Conservation (phyloP, 2,329 filamentous ascomycete species). For the Aspergillus aculeatinus region DNA sequence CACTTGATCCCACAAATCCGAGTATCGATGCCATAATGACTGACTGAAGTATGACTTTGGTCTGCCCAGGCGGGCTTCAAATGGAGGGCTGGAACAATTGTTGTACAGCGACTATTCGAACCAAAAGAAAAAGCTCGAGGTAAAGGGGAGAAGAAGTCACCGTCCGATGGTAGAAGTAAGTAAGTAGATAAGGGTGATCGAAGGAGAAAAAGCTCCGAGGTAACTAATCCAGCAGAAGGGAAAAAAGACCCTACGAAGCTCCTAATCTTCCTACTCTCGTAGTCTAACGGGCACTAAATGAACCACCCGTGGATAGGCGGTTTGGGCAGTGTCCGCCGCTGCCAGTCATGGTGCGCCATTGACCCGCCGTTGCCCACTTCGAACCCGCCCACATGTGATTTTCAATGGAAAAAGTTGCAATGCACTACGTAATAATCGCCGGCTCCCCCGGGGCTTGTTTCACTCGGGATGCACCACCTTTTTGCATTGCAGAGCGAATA, state of each 20-base stretch:
- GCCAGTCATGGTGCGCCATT: not conserved
- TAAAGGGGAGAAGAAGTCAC: not conserved
- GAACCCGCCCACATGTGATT: not conserved
- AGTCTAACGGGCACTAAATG: not conserved
- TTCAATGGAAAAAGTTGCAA: not conserved
- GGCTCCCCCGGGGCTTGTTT: not conserved
- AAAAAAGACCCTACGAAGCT: no score
- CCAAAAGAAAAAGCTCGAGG: not conserved
- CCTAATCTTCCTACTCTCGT: not conserved
- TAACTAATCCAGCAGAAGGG: no score
- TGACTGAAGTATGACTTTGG: not conserved
- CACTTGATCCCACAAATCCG: constrained; percentile 17
- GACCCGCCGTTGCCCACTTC: not conserved
- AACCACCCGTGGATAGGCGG: not conserved
- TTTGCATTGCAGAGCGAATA: not conserved
- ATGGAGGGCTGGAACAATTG: not conserved
- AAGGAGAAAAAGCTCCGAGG: not conserved
- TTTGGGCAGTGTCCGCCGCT: not conserved
- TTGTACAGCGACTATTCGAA: not conserved
- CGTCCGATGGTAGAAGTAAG: not conserved
- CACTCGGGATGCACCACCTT: not conserved
- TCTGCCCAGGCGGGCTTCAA: not conserved
- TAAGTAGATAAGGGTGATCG: not conserved
- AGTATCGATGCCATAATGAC: constrained; percentile 25
- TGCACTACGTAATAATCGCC: not conserved